Evolutionary conservation across 306 rosid genomes (phyloP).

Genomic region (Vigna mungo): DNA sequence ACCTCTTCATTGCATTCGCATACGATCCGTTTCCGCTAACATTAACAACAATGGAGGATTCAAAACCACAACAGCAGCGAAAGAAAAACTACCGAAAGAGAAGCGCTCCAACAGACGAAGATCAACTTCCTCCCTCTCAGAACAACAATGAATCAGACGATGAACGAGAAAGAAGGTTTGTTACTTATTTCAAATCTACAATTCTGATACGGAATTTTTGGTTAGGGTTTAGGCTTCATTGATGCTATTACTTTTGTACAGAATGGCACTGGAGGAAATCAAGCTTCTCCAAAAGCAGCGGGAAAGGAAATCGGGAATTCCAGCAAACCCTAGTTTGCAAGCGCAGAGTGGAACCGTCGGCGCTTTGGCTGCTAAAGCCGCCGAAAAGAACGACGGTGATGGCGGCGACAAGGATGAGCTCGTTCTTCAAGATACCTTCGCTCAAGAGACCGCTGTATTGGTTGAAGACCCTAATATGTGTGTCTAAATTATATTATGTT

Average conservation of each 20-base stretch:
- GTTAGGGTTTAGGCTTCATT: slow-evolving; percentile 30
- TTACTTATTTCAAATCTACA: not conserved
- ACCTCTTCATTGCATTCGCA: not conserved
- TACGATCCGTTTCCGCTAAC: not conserved
- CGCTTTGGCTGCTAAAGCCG: slow-evolving; percentile 46
- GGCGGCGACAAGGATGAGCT: slow-evolving; percentile 83
- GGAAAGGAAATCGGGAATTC: slow-evolving; percentile 85
- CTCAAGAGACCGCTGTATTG: slow-evolving; percentile 92
- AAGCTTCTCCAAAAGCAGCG: slow-evolving; percentile 92
- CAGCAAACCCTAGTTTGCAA: slow-evolving; percentile 59
- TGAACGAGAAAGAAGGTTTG: slow-evolving; percentile 75
- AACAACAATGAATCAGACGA: slow-evolving; percentile 58
- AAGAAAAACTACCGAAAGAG: slow-evolving; percentile 76
- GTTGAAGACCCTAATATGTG: slow-evolving; percentile 97
- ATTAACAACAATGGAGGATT: slow-evolving; percentile 44
- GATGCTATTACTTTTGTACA: slow-evolving; percentile 33
- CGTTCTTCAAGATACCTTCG: slow-evolving; percentile 89
- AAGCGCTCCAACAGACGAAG: slow-evolving; percentile 47
- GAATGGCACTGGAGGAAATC: slow-evolving; percentile 93
- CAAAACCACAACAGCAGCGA: slow-evolving; percentile 45
- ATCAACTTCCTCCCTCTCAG: slow-evolving; percentile 28
- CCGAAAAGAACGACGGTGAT: slow-evolving; percentile 52
- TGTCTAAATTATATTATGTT: slow-evolving; percentile 1
- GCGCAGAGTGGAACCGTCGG: slow-evolving; percentile 36
- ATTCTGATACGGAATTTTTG: not conserved